Conservation (phyloP, 2,329 filamentous ascomycete species). For the Penicillium sp. region DNA sequence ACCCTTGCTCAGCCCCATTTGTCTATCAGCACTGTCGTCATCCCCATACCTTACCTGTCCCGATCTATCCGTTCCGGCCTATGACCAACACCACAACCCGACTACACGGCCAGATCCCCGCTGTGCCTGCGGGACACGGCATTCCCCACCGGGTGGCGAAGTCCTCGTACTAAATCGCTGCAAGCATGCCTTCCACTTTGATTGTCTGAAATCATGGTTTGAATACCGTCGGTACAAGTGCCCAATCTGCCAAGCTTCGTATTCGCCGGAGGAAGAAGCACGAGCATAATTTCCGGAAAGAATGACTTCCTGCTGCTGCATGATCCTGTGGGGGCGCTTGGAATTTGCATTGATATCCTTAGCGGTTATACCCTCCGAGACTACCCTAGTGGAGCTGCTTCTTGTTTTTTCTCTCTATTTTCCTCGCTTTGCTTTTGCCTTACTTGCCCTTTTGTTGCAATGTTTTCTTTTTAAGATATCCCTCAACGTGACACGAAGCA, state of each 20-base stretch:
- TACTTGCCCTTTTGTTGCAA: neutral
- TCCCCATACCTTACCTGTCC: constrained; percentile 20
- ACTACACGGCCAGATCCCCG: neutral
- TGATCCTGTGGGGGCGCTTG: neutral
- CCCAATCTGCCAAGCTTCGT: constrained; percentile 31
- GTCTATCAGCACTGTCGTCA: constrained; percentile 26
- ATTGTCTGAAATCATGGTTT: constrained; percentile 32
- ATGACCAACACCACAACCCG: constrained; percentile 3
- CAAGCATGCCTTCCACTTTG: constrained; percentile 30
- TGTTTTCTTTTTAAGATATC: neutral
- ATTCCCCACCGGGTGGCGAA: constrained; percentile 2
- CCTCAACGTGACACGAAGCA: neutral
- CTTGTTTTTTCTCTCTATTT: neutral
- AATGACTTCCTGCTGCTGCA: neutral
- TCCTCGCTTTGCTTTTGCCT: neutral
- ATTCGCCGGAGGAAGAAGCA: constrained; percentile 15
- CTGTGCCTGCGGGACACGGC: constrained; percentile 2
- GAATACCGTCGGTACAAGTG: constrained; percentile 30
- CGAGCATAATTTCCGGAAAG: constrained; percentile 1
- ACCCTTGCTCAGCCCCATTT: constrained; percentile 26
- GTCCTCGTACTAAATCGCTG: constrained; percentile 30
- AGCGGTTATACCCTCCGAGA: neutral
- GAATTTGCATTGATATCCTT: neutral
- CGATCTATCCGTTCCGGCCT: constrained; percentile 19
- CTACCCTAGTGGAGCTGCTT: neutral